Conservation (phyloP, 116 monocot genomes). For the Papilionanthe hybrid region DNA sequence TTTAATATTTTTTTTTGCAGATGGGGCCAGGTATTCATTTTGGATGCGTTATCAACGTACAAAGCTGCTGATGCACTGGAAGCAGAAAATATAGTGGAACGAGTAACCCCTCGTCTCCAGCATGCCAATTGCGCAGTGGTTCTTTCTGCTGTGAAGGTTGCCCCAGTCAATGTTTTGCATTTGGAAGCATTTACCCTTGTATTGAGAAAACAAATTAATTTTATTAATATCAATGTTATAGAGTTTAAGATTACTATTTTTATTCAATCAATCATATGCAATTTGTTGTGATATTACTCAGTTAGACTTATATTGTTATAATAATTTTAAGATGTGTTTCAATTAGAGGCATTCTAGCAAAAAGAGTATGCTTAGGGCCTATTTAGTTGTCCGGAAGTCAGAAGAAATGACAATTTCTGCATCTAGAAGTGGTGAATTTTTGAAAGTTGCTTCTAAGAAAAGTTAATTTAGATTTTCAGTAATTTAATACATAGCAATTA, state of each 20-base stretch:
- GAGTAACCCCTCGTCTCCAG: slow-evolving; percentile 92
- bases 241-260: background rate
- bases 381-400: no score
- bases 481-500: no score
- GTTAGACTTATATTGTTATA: background rate
- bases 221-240: background rate
- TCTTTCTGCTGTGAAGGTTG: slow-evolving; percentile 98
- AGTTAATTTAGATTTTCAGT: no score
- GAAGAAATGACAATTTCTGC: no score
- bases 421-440: no score
- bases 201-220: background rate
- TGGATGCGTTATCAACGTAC: slow-evolving; percentile 92
- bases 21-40: slow-evolving; percentile 89
- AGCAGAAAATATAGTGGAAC: slow-evolving; percentile 97
- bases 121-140: slow-evolving; percentile 99
- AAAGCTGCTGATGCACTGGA: slow-evolving; percentile 93
- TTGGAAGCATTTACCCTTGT: background rate
- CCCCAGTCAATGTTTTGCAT: background rate
- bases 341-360: background rate
- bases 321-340: background rate
- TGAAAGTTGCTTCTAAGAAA: no score
- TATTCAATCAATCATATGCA: background rate
- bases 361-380: background rate
- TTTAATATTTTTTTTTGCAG: slow-evolving; percentile 23
- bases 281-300: background rate